These are phyloP conservation scores for Saccharum officinarum DNA, from an alignment of 176 grass and related monocot genomes.

Conservation along the genomic window DNA sequence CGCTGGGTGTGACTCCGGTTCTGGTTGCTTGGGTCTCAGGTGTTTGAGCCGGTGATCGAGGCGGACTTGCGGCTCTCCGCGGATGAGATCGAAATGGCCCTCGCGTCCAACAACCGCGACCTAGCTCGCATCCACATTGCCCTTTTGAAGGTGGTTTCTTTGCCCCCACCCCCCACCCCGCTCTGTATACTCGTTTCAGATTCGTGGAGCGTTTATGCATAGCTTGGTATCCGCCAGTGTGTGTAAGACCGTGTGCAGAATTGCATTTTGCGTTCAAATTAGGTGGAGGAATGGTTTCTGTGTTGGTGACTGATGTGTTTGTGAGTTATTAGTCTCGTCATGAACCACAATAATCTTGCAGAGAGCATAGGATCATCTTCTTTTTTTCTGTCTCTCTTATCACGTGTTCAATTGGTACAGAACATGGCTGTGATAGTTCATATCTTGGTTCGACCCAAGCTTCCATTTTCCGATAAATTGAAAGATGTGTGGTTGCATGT, in stretches of 20 bases:
- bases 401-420: neutral
- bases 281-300: neutral
- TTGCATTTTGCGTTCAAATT: slow-evolving; percentile 4
- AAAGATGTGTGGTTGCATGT: neutral
- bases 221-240: neutral
- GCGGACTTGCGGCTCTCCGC: slow-evolving; percentile 57
- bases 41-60: slow-evolving; percentile 84
- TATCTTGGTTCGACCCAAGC: neutral
- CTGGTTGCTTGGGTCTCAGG: slow-evolving; percentile 32
- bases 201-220: neutral
- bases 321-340: neutral
- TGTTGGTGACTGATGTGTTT: neutral
- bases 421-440: neutral
- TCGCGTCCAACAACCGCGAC: slow-evolving; percentile 51
- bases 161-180: neutral
- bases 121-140: slow-evolving; percentile 73
- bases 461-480: neutral
- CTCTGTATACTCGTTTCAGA: neutral
- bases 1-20: neutral
- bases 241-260: neutral
- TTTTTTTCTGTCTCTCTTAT: neutral
- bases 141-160: slow-evolving; percentile 67
- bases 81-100: slow-evolving; percentile 81
- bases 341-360: neutral
- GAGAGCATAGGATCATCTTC: neutral